Conservation (phyloP, 352 stramenopile genomes). For the Phytophthora hybrid region DNA sequence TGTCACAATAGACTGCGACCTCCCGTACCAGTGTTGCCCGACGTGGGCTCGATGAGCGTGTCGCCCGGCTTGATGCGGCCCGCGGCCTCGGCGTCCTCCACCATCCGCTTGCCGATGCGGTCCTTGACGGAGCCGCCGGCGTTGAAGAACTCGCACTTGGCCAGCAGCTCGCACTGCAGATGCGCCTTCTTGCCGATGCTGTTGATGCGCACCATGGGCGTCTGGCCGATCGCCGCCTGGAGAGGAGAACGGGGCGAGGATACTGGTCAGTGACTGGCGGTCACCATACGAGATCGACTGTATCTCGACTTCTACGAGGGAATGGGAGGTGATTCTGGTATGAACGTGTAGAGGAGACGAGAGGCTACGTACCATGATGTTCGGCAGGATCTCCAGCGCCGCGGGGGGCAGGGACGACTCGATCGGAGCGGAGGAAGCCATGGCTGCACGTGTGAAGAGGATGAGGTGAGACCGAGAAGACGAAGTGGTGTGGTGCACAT, state of each 20-base stretch:
- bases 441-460: neutral
- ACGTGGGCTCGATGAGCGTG: conserved; percentile 97
- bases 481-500: neutral
- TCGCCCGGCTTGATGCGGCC: conserved; percentile 95
- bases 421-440: conserved; percentile 35
- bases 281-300: neutral
- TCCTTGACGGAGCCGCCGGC: conserved; percentile 93
- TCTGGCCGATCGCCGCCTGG: conserved; percentile 89
- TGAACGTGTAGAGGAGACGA: neutral
- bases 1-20: neutral
- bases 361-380: conserved; percentile 54
- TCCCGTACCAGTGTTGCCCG: conserved; percentile 93
- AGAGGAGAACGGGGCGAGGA: neutral
- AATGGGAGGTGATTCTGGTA: neutral
- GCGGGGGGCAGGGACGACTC: conserved; percentile 45
- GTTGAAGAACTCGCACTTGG: conserved; percentile 98
- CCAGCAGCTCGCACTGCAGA: conserved; percentile 92
- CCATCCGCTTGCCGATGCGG: conserved; percentile 91
- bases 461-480: neutral
- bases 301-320: neutral
- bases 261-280: neutral
- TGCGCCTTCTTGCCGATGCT: conserved; percentile 84
- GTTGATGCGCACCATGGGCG: conserved; percentile 94
- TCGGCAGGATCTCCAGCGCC: conserved; percentile 62
- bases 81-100: conserved; percentile 92